Percentiles rank a stretch among this genome's conserved stretches.
phyloP scores from a whole-genome alignment of 176 grass and related monocot genomes.

The Oryza rufipogon region DNA sequence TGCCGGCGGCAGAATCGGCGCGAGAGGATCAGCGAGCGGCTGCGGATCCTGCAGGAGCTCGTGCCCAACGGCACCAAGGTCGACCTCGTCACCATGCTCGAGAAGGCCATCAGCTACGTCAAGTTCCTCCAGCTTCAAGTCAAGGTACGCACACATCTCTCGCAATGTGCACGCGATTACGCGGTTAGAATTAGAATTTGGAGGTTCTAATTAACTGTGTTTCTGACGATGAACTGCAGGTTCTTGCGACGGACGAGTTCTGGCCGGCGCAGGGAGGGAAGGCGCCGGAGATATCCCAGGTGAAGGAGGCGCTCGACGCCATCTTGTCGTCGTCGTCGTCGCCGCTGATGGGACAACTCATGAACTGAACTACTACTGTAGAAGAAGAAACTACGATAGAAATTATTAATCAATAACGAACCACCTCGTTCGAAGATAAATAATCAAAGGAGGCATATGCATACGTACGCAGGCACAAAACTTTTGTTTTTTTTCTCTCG shows the following conservation, averaged over 20 bases:
- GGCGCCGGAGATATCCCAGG: conserved; percentile 74
- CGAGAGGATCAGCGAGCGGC: conserved; percentile 85
- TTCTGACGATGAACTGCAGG: conserved; percentile 37
- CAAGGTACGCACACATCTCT: conserved; percentile 52
- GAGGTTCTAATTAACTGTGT: background rate
- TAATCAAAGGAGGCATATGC: conserved; percentile 34
- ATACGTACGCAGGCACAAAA: conserved; percentile 41
- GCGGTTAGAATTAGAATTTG: background rate
- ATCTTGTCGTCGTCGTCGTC: conserved; percentile 53
- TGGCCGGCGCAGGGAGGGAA: conserved; percentile 85
- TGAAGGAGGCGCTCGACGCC: conserved; percentile 83
- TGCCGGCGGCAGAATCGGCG: conserved; percentile 61
- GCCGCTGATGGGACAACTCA: conserved; percentile 14
- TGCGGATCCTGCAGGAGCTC: conserved; percentile 85
- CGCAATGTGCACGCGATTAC: background rate
- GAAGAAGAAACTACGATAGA: conserved; percentile 9
- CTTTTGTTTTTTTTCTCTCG: conserved; percentile 7
- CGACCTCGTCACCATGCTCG: conserved; percentile 92
- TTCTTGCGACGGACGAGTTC: conserved; percentile 89
- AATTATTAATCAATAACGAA: conserved; percentile 33
- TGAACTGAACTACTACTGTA: conserved; percentile 8
- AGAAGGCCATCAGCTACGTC: conserved; percentile 92
- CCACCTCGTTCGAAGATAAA: conserved; percentile 63
- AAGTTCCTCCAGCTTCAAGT: conserved; percentile 97
- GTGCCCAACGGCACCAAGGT: conserved; percentile 91